Evolutionary conservation across 1,139 yeast genomes (phyloP), one percentile per base, ranked within the genome.

Genomic region (Taphrina populina): DNA sequence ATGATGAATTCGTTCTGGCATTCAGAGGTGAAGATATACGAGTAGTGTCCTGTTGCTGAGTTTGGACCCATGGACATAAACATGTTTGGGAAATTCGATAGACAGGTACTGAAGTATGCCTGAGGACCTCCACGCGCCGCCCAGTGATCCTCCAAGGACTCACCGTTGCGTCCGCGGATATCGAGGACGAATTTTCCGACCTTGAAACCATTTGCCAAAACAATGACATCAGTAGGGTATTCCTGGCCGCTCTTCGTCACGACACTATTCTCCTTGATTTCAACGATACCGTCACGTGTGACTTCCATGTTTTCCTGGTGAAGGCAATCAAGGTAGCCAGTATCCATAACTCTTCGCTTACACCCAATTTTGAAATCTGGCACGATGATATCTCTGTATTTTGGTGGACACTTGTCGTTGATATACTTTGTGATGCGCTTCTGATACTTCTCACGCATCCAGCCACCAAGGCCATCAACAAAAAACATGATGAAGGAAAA

Each of bases 311-410:
- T 66, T 5, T 60, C 62, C 46, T 61, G 59, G 52, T 65, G 64
- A 40, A 63, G 62, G 8, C 64, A 61, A 21, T 65, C 65, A 35
- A 61, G 65, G 53, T 66, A 67, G 15, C 64, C 63, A 27, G 62
- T 64, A 53, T 67, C 69, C 39, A 66, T 64, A 15, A 65, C 63
- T 11, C 66, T 66, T 13, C 70, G 60, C 58, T 65, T 65, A 55
- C 69, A 63, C 6, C 68, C 69, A 27, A 66, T 64, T 27, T 57
- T 59, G 52, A 58, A 60, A 23, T 62, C 64, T n/a, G 69, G 70
- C 19, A 64, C 65, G 35, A 67, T 58, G 13, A 63, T 52, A 19
- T 64, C 62, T 36, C 60, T 60, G 43, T 62, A 62, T 45, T 62
- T 59, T 40, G 57, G 34, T 11, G 64, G 64, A 30, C 54, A 49